These are phyloP conservation scores for Hygrophila difformis DNA, from an alignment of 257 asterid genomes.

Conservation along the genomic window DNA sequence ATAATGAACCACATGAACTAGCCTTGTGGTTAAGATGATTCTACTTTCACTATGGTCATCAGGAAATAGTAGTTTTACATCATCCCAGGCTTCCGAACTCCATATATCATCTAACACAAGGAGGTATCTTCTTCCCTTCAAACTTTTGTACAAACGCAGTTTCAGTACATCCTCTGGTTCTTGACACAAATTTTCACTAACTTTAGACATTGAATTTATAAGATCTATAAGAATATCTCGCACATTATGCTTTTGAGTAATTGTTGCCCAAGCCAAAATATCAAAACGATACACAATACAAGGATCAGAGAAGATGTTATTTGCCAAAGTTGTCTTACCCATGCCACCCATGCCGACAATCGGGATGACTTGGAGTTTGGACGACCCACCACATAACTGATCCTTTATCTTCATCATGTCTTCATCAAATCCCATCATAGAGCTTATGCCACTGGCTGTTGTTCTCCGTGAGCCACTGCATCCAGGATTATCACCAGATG, in stretches of 20 bases:
- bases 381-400: slow-evolving; percentile 6
- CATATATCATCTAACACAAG: slow-evolving; percentile 18
- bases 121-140: slow-evolving; percentile 8
- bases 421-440: slow-evolving; percentile 11
- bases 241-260: slow-evolving; percentile 14
- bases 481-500: too few species aligned
- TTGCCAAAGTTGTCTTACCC: slow-evolving; percentile 22
- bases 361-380: slow-evolving; percentile 11
- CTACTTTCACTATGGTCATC: not conserved
- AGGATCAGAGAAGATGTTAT: slow-evolving; percentile 7
- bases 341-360: slow-evolving; percentile 17
- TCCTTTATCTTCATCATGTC: slow-evolving; percentile 9
- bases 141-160: slow-evolving; percentile 2
- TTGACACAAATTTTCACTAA: not conserved
- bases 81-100: slow-evolving; percentile 13
- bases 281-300: slow-evolving; percentile 5
- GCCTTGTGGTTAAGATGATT: slow-evolving; percentile 3
- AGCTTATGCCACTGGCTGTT: not conserved
- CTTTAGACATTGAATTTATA: not conserved
- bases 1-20: not conserved
- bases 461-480: too few species aligned
- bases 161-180: too few species aligned
- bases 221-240: not conserved
- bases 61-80: not conserved
- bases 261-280: slow-evolving; percentile 14